These are phyloP conservation scores for Lichtheimia ornata DNA, from an alignment of 371 early-diverging fungal species.

Conservation along the genomic window DNA sequence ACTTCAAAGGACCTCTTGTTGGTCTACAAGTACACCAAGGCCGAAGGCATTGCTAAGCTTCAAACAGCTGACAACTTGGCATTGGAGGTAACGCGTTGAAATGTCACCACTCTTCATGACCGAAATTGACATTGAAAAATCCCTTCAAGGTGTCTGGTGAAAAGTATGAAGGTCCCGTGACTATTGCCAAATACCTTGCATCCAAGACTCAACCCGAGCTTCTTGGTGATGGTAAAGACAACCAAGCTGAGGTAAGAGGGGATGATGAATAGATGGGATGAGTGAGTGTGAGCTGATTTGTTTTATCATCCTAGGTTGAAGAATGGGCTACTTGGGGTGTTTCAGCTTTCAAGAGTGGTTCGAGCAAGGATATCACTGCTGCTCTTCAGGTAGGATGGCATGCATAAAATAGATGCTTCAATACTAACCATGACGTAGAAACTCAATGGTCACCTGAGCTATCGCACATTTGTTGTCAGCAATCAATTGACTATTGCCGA, in stretches of 20 bases:
- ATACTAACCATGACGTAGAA: conserved; percentile 24
- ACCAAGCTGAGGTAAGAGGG: conserved; percentile 51
- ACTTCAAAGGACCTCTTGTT: conserved; percentile 35
- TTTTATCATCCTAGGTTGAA: conserved; percentile 44
- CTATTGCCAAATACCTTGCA: conserved; percentile 55
- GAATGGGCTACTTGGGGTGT: conserved; percentile 44
- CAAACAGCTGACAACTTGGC: conserved; percentile 28
- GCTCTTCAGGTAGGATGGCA: conserved; percentile 33
- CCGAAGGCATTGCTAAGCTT: conserved; percentile 26
- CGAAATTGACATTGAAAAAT: neutral
- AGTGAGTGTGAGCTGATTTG: conserved; percentile 17
- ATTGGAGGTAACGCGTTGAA: conserved; percentile 28
- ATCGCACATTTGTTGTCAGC: conserved; percentile 66
- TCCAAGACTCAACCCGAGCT: conserved; percentile 51
- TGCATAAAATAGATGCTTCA: neutral
- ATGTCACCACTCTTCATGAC: neutral
- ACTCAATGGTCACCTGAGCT: conserved; percentile 66
- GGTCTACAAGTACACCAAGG: conserved; percentile 33
- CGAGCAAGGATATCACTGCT: conserved; percentile 43
- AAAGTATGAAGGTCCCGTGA: conserved; percentile 49
- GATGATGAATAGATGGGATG: neutral
- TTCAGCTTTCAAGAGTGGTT: conserved; percentile 32
- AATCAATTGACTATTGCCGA: conserved; percentile 72
- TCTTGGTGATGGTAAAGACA: conserved; percentile 53
- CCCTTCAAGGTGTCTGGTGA: conserved; percentile 40